These are phyloP conservation scores for Diaporthe humulicola DNA, from an alignment of 2,329 filamentous ascomycete genomes.

Conservation along the genomic window DNA sequence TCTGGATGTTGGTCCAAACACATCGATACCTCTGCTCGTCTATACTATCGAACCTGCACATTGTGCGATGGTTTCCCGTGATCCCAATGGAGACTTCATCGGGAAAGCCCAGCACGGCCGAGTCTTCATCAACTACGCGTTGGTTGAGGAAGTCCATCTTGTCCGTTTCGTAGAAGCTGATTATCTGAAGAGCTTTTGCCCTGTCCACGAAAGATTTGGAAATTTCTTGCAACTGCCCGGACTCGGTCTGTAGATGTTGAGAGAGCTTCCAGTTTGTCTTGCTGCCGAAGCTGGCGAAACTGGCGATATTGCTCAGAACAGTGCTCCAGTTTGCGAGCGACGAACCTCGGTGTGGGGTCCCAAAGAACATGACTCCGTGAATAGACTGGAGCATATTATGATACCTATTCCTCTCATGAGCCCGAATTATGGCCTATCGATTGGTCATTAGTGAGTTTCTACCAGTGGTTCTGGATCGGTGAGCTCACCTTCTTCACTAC, in stretches of 20 bases:
- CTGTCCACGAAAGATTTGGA: slow-evolving; percentile 34
- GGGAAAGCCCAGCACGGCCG: slow-evolving; percentile 27
- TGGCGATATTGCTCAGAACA: slow-evolving; percentile 26
- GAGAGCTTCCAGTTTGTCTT: slow-evolving; percentile 41
- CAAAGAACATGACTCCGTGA: slow-evolving; percentile 31
- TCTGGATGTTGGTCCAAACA: slow-evolving; percentile 28
- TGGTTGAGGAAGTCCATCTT: slow-evolving; percentile 32
- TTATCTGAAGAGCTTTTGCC: slow-evolving; percentile 22
- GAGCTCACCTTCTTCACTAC: slow-evolving; percentile 46
- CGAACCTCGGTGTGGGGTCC: slow-evolving; percentile 29
- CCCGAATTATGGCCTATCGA: slow-evolving; percentile 23
- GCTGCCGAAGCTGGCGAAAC: slow-evolving; percentile 17
- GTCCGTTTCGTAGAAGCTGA: slow-evolving; percentile 35
- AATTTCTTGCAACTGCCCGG: slow-evolving; percentile 23
- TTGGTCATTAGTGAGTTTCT: neutral
- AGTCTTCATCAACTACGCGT: slow-evolving; percentile 38
- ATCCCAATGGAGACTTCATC: slow-evolving; percentile 33
- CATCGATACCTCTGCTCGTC: slow-evolving; percentile 18
- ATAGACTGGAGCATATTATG: slow-evolving; percentile 11
- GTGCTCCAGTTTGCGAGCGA: slow-evolving; percentile 28
- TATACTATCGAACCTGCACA: slow-evolving; percentile 38
- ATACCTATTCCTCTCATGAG: slow-evolving; percentile 29
- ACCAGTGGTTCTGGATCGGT: neutral
- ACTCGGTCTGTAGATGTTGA: slow-evolving; percentile 42
- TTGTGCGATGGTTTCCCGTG: slow-evolving; percentile 34